Conservation (phyloP, 192 early-diverging fungal species). For the Entomortierella beljakovae region DNA sequence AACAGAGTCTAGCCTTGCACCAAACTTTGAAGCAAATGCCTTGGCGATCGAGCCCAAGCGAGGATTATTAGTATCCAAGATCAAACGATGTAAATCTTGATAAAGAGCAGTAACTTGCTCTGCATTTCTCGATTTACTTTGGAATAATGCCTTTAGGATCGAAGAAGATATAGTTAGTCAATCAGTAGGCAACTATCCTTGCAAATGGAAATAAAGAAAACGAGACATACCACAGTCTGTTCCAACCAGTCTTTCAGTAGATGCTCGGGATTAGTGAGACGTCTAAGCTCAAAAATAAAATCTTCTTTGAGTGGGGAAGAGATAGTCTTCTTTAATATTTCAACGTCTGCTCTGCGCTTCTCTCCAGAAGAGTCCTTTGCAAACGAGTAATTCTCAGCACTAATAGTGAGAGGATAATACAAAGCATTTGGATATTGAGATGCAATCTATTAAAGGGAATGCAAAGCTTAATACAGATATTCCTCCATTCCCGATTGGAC, state of each 20-base stretch:
- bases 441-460: slow-evolving; percentile 59
- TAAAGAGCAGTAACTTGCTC: slow-evolving; percentile 57
- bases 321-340: slow-evolving; percentile 47
- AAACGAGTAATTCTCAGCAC: slow-evolving; percentile 75
- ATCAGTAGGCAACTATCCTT: too few species aligned
- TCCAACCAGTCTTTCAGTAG: slow-evolving; percentile 77
- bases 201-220: too few species aligned
- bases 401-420: slow-evolving; percentile 77
- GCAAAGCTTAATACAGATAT: background rate
- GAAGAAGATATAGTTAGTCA: background rate
- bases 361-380: slow-evolving; percentile 33
- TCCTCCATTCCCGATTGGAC: too few species aligned
- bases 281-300: slow-evolving; percentile 71
- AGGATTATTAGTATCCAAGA: slow-evolving; percentile 56
- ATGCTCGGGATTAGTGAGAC: slow-evolving; percentile 77
- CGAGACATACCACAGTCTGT: slow-evolving; percentile 53
- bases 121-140: slow-evolving; percentile 29
- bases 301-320: slow-evolving; percentile 63
- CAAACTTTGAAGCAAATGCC: slow-evolving; percentile 44
- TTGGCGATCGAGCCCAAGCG: slow-evolving; percentile 49
- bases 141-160: slow-evolving; percentile 21
- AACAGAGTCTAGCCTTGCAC: slow-evolving; percentile 52
- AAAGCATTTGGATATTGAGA: slow-evolving; percentile 71
- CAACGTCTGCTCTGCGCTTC: slow-evolving; percentile 46
- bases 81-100: slow-evolving; percentile 63